Percentiles rank a stretch among this genome's conserved stretches.
These are phyloP conservation scores for Senna siamea DNA, from an alignment of 306 rosid species.

Conservation along the genomic window DNA sequence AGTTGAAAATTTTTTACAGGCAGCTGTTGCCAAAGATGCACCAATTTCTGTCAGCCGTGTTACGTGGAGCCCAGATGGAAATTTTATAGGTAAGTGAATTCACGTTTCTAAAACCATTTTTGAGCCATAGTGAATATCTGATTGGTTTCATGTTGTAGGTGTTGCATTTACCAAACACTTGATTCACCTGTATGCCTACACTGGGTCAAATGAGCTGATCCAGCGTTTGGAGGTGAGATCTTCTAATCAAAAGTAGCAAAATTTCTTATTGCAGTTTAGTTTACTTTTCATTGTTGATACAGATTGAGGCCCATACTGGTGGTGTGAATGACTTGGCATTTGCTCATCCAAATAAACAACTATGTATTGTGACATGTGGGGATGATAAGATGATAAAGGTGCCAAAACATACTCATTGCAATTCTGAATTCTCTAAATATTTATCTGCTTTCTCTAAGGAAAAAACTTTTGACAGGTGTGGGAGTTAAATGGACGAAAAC, in stretches of 20 bases:
- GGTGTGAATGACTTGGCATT: conserved; percentile 90
- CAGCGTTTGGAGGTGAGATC: conserved; percentile 69
- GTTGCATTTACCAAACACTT: conserved; percentile 85
- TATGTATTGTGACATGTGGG: conserved; percentile 84
- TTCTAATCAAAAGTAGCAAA: conserved; percentile 26
- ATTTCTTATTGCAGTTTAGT: conserved; percentile 36
- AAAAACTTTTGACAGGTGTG: conserved; percentile 65
- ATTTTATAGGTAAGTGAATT: conserved; percentile 68
- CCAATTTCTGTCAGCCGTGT: conserved; percentile 80
- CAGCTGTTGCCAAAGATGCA: conserved; percentile 54
- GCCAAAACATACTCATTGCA: conserved; percentile 23
- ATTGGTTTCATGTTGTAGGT: conserved; percentile 56
- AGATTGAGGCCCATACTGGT: conserved; percentile 87
- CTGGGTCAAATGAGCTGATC: conserved; percentile 69
- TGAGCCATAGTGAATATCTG: conserved; percentile 35
- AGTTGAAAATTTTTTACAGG: conserved; percentile 52
- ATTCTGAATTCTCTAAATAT: conserved; percentile 26
- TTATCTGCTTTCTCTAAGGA: conserved; percentile 37
- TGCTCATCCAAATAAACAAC: conserved; percentile 77
- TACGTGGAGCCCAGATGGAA: conserved; percentile 89
- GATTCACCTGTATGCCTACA: conserved; percentile 71
- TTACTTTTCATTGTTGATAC: conserved; percentile 36
- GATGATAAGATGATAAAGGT: conserved; percentile 90
- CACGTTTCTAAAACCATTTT: conserved; percentile 31
- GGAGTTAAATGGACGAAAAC: conserved; percentile 67